A percentile compares a stretch with the other conserved stretches of the same genome.
Evolutionary conservation across 1,139 yeast species (phyloP).

Genomic region (Nakaseomyces nivariensis): DNA sequence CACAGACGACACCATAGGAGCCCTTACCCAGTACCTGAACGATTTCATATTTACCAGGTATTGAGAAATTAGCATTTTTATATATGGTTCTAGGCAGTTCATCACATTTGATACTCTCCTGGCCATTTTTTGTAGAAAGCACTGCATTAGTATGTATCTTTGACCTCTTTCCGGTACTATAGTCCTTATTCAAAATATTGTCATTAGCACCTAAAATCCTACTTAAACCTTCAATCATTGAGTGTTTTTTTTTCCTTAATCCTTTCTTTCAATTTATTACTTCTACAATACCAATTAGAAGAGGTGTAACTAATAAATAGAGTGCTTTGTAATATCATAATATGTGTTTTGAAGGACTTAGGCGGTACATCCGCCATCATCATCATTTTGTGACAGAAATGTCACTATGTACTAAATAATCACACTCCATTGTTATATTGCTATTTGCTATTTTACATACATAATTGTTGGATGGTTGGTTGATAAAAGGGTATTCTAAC

Average conservation of each 20-base stretch:
- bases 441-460: too few relatives aligned
- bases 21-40: conserved; percentile 70
- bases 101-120: not conserved
- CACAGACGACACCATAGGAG: conserved; percentile 80
- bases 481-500: too few relatives aligned
- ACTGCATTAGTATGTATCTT: not conserved
- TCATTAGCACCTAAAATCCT: not conserved
- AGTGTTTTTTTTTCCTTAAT: not conserved
- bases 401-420: not conserved
- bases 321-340: too few relatives aligned
- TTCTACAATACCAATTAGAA: too few relatives aligned
- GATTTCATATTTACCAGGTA: conserved; percentile 57
- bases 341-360: too few relatives aligned
- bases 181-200: not conserved
- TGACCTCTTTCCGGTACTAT: not conserved
- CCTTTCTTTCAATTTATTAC: not conserved
- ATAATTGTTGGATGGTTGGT: too few relatives aligned
- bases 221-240: not conserved
- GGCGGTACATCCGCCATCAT: too few relatives aligned
- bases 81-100: conserved; percentile 25
- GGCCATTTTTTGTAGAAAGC: not conserved
- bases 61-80: conserved; percentile 46
- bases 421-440: too few relatives aligned
- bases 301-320: too few relatives aligned
- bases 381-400: not conserved